A percentile compares a stretch with the other conserved stretches of the same genome.
These are phyloP conservation scores for Synchytrium microbalum DNA, from an alignment of 371 early-diverging fungal genomes.

Conservation along the genomic window DNA sequence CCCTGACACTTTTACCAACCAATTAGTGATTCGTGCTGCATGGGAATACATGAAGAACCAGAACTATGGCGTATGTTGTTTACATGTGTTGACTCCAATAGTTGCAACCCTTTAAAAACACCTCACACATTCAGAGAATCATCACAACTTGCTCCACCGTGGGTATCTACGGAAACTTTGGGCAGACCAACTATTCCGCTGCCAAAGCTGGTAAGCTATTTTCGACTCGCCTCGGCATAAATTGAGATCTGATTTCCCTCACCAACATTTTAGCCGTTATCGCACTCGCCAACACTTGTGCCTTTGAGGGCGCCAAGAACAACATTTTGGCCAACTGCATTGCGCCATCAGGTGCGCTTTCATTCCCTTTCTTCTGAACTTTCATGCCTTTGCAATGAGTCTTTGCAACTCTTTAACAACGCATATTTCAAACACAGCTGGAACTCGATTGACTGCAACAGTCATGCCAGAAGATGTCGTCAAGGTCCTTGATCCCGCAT, in stretches of 20 bases:
- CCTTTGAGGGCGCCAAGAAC: conserved; percentile 89
- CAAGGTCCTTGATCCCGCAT: conserved; percentile 79
- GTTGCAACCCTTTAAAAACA: conserved; percentile 64
- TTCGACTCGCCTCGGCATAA: conserved; percentile 6
- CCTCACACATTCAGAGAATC: too few relatives aligned
- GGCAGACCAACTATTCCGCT: conserved; percentile 63
- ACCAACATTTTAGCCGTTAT: conserved; percentile 87
- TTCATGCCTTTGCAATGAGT: conserved; percentile 93
- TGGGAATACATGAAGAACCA: conserved; percentile 94
- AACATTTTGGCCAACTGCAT: conserved; percentile 89
- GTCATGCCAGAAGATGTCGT: conserved; percentile 95
- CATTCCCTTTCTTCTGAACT: too few relatives aligned
- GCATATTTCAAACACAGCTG: conserved; percentile 88
- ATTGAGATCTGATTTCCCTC: background rate
- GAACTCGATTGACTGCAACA: conserved; percentile 83
- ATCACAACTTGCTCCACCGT: too few relatives aligned
- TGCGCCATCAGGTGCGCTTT: too few relatives aligned
- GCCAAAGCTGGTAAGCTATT: too few relatives aligned
- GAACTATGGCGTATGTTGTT: conserved; percentile 89
- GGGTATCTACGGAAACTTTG: conserved; percentile 74
- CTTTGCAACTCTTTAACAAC: conserved; percentile 97
- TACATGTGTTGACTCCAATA: conserved; percentile 68
- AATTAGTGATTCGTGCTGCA: too few relatives aligned
- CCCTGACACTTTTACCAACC: too few relatives aligned
- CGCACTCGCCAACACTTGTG: conserved; percentile 82